Evolutionary conservation across 2,329 filamentous ascomycete genomes (phyloP), one percentile per base, ranked within the genome.

Genomic region (Coniochaeta pulveracea): DNA sequence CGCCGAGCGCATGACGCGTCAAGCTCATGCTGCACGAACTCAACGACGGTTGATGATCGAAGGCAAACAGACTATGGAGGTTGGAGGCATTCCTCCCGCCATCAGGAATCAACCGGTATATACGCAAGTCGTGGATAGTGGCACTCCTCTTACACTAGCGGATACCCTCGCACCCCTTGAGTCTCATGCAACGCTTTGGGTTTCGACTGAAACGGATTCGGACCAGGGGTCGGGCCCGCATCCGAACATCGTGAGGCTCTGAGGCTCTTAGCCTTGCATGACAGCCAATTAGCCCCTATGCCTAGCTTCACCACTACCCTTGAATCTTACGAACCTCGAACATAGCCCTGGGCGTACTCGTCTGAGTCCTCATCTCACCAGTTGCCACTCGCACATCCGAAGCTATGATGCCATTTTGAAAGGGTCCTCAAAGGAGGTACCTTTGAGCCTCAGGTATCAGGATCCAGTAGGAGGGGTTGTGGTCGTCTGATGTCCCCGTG

Each of bases 161-260:
- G n/a, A n/a, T n/a, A n/a, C n/a, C n/a, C n/a, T n/a, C n/a, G 22
- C 9, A 24, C 22, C 22, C 22, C 22, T 24, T n/a, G 9, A 8
- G 9, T 43, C 41, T 35, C 47, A 49, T 63, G 58, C 54, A 54
- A 67, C 63, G 47, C 48, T 46, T 54, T 48, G 45, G 46, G 61
- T 66, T 65, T 66, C 63, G 61, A 42, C 47, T 57, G 56, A 64
- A 60, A 65, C 61, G 47, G 41, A 40, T 35, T 30, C 30, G 28
- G 45, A 40, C 45, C 35, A 39, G 47, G 52, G 44, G 37, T 40
- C 44, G 11, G 19, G 6, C 45, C 46, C 41, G 46, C 47, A 49
- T 37, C 27, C 32, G n/a, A n/a, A n/a, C n/a, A n/a, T n/a, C n/a
- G n/a, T n/a, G 34, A 31, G 32, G 38, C 40, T 40, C 34, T 37